Conservation (phyloP, 805 yeast genomes). For the Cyberlindnera bimundalis region DNA sequence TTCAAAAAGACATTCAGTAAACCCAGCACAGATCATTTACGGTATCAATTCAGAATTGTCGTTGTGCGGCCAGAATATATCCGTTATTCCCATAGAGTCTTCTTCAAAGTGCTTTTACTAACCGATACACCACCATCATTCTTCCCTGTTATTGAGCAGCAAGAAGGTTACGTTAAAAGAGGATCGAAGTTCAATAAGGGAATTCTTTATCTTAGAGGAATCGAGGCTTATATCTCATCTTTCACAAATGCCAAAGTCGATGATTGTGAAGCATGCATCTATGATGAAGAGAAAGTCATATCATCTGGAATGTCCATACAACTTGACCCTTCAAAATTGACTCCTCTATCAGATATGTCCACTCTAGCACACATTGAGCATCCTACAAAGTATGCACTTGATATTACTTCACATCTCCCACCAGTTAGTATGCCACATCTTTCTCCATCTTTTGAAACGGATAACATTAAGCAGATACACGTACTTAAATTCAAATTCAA, state of each 20-base stretch:
- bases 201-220: conserved; percentile 4
- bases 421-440: conserved; percentile 6
- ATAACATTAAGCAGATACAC: conserved; percentile 7
- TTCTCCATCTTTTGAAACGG: conserved; percentile 3
- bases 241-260: conserved; percentile 3
- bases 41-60: conserved; percentile 5
- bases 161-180: conserved; percentile 3
- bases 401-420: conserved; percentile 4
- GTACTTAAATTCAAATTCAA: conserved; percentile 5
- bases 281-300: neutral
- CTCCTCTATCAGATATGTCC: neutral
- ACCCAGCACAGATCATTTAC: neutral
- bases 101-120: conserved; percentile 7
- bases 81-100: conserved; percentile 6
- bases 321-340: conserved; percentile 5
- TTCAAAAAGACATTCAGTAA: conserved; percentile 6
- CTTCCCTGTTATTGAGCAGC: neutral
- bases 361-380: neutral
- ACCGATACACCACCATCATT: conserved; percentile 8
- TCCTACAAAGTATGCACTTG: conserved; percentile 7
- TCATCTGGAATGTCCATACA: neutral
- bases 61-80: conserved; percentile 5
- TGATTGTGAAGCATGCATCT: conserved; percentile 1
- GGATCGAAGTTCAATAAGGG: neutral
- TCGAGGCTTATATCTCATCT: conserved; percentile 1